These are phyloP conservation scores for Eugenia klotzschiana DNA, from an alignment of 441 rosid species.

Conservation along the genomic window DNA sequence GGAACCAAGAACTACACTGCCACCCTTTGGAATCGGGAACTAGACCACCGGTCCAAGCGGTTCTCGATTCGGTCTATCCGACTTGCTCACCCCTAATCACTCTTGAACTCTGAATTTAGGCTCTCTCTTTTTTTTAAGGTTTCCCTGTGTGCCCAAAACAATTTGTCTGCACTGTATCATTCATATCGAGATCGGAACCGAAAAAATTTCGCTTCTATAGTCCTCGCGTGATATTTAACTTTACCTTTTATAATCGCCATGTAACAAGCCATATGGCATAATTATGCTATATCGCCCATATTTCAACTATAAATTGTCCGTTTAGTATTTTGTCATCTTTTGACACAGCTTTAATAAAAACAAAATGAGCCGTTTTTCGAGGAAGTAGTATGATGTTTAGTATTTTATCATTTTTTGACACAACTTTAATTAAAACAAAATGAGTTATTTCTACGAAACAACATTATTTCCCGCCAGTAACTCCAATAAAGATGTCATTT, in stretches of 20 bases:
- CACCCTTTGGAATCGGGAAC: too few relatives aligned
- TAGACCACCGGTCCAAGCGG: too few relatives aligned
- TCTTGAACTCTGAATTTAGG: neutral
- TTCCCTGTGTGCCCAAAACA: neutral
- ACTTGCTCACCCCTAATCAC: too few relatives aligned
- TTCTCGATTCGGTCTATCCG: too few relatives aligned
- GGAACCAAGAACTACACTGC: too few relatives aligned
- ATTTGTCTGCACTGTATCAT: neutral
- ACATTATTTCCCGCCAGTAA: neutral
- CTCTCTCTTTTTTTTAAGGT: neutral
- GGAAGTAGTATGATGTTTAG: neutral
- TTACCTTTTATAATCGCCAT: neutral
- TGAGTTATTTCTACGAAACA: rapidly evolving
- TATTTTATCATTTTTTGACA: neutral
- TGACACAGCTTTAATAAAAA: neutral
- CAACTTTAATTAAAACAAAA: neutral
- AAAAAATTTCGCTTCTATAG: neutral
- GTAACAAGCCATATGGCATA: neutral
- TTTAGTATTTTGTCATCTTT: neutral
- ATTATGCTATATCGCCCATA: neutral
- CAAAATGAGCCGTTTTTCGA: neutral
- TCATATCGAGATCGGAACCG: neutral
- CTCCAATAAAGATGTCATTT: neutral
- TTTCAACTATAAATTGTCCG: neutral
- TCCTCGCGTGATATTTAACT: neutral